These are phyloP conservation scores for Thuja plicata DNA, from an alignment of 83 land plant genomes.

Conservation along the genomic window DNA sequence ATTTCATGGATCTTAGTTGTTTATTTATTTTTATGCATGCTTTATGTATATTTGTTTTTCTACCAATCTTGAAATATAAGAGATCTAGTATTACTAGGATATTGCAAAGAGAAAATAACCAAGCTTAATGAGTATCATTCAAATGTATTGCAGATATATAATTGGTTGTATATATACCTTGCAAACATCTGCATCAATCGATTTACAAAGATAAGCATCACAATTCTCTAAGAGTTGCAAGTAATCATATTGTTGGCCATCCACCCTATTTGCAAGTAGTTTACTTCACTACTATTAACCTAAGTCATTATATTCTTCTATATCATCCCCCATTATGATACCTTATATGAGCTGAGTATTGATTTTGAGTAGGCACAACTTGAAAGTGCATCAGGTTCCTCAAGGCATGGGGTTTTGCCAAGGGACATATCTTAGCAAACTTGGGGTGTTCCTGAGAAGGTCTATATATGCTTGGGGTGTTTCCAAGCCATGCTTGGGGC, in stretches of 20 bases:
- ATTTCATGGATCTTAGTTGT: neutral
- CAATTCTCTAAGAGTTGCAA: neutral
- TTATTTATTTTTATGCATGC: neutral
- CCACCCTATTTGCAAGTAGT: neutral
- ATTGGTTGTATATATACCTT: neutral
- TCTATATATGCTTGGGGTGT: no score
- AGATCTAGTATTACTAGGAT: neutral
- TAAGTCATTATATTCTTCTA: no score
- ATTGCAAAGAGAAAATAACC: neutral
- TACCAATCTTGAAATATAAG: neutral
- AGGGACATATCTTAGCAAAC: no score
- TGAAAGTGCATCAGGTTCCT: no score
- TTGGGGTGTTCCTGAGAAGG: no score
- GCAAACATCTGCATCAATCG: neutral
- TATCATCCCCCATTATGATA: no score
- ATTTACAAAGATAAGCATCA: neutral
- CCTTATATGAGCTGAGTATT: no score
- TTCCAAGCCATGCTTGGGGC: no score
- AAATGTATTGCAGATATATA: no score
- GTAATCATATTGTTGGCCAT: neutral
- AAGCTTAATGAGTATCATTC: neutral
- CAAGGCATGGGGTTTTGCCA: no score
- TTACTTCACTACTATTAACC: neutral
- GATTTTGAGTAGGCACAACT: no score
- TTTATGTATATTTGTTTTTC: neutral